phyloP scores from a whole-genome alignment of 164 flowering plant species.

The Tetrastigma voinierianum region DNA sequence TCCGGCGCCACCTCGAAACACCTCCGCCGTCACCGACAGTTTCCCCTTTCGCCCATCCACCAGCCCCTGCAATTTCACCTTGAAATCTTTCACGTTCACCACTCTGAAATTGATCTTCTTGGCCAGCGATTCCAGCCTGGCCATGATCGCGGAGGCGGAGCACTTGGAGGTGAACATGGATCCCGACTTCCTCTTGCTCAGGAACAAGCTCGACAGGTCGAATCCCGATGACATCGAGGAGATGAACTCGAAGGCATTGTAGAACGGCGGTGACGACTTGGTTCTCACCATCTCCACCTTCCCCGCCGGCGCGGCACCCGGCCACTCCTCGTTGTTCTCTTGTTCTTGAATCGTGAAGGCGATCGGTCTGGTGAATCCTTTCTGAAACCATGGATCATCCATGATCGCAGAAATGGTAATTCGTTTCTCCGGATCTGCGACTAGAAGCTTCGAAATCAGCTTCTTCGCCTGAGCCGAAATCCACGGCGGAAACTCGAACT shows the following conservation, averaged over 20 bases:
- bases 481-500: constrained; percentile 52
- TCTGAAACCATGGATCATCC: constrained; percentile 41
- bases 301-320: not conserved
- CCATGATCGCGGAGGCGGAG: constrained; percentile 36
- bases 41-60: constrained; percentile 54
- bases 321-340: not conserved
- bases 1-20: constrained; percentile 52
- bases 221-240: constrained; percentile 64
- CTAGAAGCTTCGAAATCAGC: constrained; percentile 41
- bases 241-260: constrained; percentile 56
- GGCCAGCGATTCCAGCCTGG: constrained; percentile 35
- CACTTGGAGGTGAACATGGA: constrained; percentile 47
- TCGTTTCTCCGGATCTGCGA: constrained; percentile 40
- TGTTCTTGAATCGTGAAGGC: constrained; percentile 18
- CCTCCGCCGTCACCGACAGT: constrained; percentile 48
- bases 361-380: constrained; percentile 23
- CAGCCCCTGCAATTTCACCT: constrained; percentile 41
- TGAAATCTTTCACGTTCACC: constrained; percentile 29
- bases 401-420: constrained; percentile 36
- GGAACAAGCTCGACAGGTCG: constrained; percentile 50
- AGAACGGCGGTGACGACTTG: constrained; percentile 38
- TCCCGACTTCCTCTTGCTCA: constrained; percentile 25
- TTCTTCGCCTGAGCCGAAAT: constrained; percentile 33
- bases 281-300: constrained; percentile 13
- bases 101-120: constrained; percentile 32